These are phyloP conservation scores for Globisporangium uncinulatum DNA, from an alignment of 352 stramenopile genomes.

Conservation along the genomic window DNA sequence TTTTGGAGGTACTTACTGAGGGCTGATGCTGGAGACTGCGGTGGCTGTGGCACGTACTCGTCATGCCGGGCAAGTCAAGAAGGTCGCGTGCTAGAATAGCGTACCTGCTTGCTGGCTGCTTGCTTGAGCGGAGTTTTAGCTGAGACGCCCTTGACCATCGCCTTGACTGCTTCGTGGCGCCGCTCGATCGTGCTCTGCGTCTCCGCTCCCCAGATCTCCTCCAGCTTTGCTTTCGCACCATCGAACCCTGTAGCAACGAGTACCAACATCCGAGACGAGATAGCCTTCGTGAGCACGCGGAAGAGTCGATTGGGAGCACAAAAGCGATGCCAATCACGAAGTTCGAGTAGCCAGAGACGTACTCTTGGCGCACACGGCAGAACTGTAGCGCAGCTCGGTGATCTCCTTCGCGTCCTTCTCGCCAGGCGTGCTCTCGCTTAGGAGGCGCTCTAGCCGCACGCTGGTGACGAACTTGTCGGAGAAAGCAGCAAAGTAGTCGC, in stretches of 20 bases:
- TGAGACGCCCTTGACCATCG: conserved; percentile 30
- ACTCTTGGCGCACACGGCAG: conserved; percentile 36
- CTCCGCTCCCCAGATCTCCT: conserved; percentile 28
- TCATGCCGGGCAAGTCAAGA: too few species aligned
- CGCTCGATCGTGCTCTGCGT: conserved; percentile 17
- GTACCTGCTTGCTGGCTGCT: conserved; percentile 27
- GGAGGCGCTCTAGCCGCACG: conserved; percentile 10
- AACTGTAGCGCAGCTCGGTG: conserved; percentile 26
- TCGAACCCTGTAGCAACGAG: conserved; percentile 21
- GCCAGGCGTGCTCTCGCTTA: not conserved
- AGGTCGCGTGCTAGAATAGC: not conserved
- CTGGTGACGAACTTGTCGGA: conserved; percentile 13
- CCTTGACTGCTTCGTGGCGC: conserved; percentile 21
- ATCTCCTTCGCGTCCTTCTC: conserved; percentile 20
- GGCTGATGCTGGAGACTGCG: conserved; percentile 4
- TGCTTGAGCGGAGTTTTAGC: conserved; percentile 33
- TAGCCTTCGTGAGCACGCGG: not conserved
- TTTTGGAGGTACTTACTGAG: conserved; percentile 34
- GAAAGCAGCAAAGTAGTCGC: conserved; percentile 4
- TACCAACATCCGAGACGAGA: not conserved
- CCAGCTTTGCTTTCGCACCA: conserved; percentile 22
- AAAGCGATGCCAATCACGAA: too few species aligned
- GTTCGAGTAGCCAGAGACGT: not conserved
- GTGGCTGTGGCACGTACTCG: not conserved
- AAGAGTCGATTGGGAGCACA: too few species aligned